phyloP scores from a whole-genome alignment of 257 asterid species.

The Pogostemon cablin region DNA sequence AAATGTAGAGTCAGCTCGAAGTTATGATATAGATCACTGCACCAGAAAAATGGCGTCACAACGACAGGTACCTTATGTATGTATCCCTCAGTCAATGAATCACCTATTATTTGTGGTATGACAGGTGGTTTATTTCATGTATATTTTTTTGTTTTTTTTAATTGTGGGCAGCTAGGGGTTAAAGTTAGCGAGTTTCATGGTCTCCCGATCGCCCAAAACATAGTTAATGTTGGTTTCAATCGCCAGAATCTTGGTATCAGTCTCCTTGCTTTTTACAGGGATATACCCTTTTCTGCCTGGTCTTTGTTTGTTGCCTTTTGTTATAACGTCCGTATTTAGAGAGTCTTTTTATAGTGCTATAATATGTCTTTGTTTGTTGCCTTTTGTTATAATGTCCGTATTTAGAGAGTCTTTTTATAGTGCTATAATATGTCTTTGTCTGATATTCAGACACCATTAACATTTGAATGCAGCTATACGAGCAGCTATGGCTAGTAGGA shows the following conservation, averaged over 20 bases:
- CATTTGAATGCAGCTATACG: slow-evolving; percentile 55
- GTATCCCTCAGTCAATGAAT: neutral
- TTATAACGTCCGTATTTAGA: neutral
- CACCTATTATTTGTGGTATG: neutral
- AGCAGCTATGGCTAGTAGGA: slow-evolving; percentile 68
- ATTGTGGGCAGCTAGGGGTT: slow-evolving; percentile 54
- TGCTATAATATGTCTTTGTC: neutral
- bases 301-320: neutral
- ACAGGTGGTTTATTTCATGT: neutral
- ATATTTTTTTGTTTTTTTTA: neutral
- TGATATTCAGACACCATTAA: slow-evolving; percentile 12
- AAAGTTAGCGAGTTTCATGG: slow-evolving; percentile 63
- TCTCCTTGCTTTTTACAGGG: slow-evolving; percentile 20
- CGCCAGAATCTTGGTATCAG: slow-evolving; percentile 48
- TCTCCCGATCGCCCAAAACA: slow-evolving; percentile 45
- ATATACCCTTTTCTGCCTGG: neutral
- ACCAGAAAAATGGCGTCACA: slow-evolving; percentile 39
- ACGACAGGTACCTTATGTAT: slow-evolving; percentile 44
- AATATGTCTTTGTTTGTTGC: neutral
- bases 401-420: neutral
- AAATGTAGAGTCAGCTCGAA: slow-evolving; percentile 42
- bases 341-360: neutral
- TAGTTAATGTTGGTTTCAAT: slow-evolving; percentile 36
- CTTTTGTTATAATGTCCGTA: neutral
- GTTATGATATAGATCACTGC: slow-evolving; percentile 34